phyloP scores from a whole-genome alignment of 2,329 filamentous ascomycete genomes.

The Diaporthe velutina region DNA sequence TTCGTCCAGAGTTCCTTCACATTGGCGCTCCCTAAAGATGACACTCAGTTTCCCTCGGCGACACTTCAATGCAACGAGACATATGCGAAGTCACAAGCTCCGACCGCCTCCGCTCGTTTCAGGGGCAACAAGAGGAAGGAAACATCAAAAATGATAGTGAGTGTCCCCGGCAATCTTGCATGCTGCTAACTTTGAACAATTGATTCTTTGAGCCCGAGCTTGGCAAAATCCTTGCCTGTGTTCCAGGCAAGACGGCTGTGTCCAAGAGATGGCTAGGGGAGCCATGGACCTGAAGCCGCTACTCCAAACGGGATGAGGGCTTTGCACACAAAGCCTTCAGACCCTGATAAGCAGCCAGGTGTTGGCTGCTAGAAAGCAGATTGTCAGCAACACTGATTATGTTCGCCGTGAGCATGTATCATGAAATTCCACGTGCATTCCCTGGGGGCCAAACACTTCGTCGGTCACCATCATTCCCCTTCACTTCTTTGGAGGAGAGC shows the following conservation, averaged over 20 bases:
- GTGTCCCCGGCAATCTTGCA: background rate
- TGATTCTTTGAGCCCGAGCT: background rate
- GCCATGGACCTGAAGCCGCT: background rate
- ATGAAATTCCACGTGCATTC: background rate
- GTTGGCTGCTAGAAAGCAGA: background rate
- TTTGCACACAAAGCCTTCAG: background rate
- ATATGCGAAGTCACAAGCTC: background rate
- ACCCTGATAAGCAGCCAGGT: background rate
- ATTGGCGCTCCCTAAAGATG: background rate
- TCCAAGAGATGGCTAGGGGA: too few species aligned
- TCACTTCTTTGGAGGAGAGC: background rate
- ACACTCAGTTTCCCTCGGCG: background rate
- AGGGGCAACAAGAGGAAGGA: background rate
- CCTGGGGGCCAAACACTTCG: background rate
- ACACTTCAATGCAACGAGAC: background rate
- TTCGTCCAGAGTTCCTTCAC: too few species aligned
- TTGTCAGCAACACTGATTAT: background rate
- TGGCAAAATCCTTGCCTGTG: background rate
- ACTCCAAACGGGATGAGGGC: too few species aligned
- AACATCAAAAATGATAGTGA: background rate
- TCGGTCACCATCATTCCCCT: too few species aligned
- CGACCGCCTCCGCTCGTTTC: background rate
- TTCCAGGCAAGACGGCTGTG: too few species aligned
- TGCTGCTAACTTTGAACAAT: background rate
- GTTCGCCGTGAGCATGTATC: too few species aligned